Percentiles rank a stretch among this genome's conserved stretches.
phyloP scores from a whole-genome alignment of 805 yeast species.

The Saturnispora serradocipensis region DNA sequence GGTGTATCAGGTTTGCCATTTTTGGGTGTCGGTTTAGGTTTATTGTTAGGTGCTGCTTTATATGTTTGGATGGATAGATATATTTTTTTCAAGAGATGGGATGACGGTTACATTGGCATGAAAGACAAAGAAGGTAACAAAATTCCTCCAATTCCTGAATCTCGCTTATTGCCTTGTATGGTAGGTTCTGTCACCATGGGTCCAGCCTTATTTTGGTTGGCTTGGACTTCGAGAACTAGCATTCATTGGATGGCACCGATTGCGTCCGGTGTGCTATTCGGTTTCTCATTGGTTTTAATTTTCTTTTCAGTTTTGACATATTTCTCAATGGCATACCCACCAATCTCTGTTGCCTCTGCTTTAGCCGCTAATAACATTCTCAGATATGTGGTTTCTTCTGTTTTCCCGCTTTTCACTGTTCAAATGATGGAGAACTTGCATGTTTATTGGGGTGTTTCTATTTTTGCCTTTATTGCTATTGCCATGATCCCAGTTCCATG shows the following conservation, averaged over 20 bases:
- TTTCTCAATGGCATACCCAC: slow-evolving; percentile 65
- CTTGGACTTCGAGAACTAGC: slow-evolving; percentile 54
- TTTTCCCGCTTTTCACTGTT: slow-evolving; percentile 75
- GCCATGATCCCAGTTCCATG: slow-evolving; percentile 72
- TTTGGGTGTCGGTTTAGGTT: slow-evolving; percentile 63
- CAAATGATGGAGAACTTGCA: slow-evolving; percentile 72
- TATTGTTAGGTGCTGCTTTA: slow-evolving; percentile 43
- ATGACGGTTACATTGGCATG: slow-evolving; percentile 51
- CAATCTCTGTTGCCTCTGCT: slow-evolving; percentile 74
- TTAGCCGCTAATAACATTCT: slow-evolving; percentile 79
- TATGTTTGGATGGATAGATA: slow-evolving; percentile 42
- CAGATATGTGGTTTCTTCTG: slow-evolving; percentile 67
- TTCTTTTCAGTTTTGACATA: slow-evolving; percentile 64
- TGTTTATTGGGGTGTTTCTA: slow-evolving; percentile 71
- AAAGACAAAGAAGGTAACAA: slow-evolving; percentile 50
- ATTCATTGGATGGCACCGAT: slow-evolving; percentile 75
- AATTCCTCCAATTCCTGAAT: slow-evolving; percentile 50
- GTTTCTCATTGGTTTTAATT: slow-evolving; percentile 62
- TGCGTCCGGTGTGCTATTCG: slow-evolving; percentile 71
- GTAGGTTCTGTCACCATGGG: slow-evolving; percentile 63
- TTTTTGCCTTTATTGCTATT: slow-evolving; percentile 56
- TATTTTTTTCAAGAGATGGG: slow-evolving; percentile 44
- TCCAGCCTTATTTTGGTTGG: slow-evolving; percentile 68
- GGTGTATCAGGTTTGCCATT: slow-evolving; percentile 66
- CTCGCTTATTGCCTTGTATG: slow-evolving; percentile 49